A percentile compares a stretch with the other conserved stretches of the same genome.
Evolutionary conservation across 345 rosid genomes (phyloP).

Genomic region (Lenwebbia sp.): DNA sequence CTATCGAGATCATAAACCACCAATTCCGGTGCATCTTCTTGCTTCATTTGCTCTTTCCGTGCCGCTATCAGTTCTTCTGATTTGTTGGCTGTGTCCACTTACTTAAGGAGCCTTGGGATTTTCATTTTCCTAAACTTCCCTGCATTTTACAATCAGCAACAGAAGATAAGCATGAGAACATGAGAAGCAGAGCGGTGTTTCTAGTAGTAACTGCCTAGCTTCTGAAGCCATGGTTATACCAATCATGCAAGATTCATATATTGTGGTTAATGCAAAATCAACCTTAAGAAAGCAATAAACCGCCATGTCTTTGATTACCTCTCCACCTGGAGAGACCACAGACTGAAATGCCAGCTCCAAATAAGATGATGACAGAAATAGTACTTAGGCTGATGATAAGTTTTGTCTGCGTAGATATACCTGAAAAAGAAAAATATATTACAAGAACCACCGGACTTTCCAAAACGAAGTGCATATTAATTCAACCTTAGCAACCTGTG

Average conservation of each 20-base stretch:
- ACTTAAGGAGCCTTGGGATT: not conserved
- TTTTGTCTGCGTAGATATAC: not conserved
- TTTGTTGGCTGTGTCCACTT: not conserved
- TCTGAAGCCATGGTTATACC: not conserved
- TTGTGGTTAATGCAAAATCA: not conserved
- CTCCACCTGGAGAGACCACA: not conserved
- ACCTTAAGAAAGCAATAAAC: not conserved
- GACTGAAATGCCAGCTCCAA: not conserved
- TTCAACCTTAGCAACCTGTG: not conserved
- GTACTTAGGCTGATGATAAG: not conserved
- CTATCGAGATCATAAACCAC: not conserved
- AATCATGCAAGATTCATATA: not conserved
- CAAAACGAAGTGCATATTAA: not conserved
- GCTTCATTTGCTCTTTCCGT: not conserved
- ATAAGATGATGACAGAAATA: not conserved
- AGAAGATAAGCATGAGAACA: not conserved
- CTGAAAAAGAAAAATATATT: not conserved
- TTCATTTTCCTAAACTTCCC: not conserved
- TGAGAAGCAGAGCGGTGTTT: not conserved
- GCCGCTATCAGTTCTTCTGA: not conserved
- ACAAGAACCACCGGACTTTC: not conserved
- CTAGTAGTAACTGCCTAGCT: not conserved
- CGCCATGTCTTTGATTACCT: not conserved
- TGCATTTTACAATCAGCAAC: not conserved
- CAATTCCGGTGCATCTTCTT: not conserved